Conservation (phyloP, 345 rosid genomes). For the Sonneratia caseolaris region DNA sequence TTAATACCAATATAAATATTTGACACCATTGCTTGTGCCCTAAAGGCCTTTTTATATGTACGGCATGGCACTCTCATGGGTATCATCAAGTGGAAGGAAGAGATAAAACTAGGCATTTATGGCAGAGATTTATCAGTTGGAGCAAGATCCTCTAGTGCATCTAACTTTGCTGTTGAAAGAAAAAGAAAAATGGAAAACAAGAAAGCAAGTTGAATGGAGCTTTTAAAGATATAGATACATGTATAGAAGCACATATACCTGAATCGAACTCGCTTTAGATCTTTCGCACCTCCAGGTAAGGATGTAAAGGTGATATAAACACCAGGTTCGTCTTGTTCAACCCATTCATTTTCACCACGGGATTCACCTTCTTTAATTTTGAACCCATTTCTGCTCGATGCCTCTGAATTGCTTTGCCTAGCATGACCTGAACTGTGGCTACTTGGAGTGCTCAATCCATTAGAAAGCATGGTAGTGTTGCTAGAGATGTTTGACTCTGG, state of each 20-base stretch:
- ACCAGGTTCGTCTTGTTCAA: conserved; percentile 97
- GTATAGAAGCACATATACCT: conserved; percentile 32
- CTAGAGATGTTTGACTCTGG: conserved; percentile 32
- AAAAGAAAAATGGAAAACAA: neutral
- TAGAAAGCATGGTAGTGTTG: conserved; percentile 40
- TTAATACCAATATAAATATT: too few species aligned
- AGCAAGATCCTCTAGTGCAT: too few species aligned
- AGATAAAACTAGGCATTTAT: too few species aligned
- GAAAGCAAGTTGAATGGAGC: neutral
- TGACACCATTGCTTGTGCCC: too few species aligned
- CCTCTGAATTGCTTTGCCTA: conserved; percentile 51
- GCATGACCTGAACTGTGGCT: conserved; percentile 30
- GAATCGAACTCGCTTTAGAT: conserved; percentile 97
- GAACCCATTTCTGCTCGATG: conserved; percentile 45
- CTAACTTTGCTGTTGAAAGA: neutral
- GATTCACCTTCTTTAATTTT: conserved; percentile 57
- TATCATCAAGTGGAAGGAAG: too few species aligned
- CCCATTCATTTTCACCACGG: conserved; percentile 70
- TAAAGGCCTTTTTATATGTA: too few species aligned
- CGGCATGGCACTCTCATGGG: too few species aligned
- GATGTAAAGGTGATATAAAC: conserved; percentile 90
- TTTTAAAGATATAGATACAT: neutral
- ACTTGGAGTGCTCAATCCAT: conserved; percentile 38
- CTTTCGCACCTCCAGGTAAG: conserved; percentile 73
- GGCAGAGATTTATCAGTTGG: too few species aligned